Conservation (phyloP, 2,329 filamentous ascomycete genomes). For the Aspergillus alliaceus region DNA sequence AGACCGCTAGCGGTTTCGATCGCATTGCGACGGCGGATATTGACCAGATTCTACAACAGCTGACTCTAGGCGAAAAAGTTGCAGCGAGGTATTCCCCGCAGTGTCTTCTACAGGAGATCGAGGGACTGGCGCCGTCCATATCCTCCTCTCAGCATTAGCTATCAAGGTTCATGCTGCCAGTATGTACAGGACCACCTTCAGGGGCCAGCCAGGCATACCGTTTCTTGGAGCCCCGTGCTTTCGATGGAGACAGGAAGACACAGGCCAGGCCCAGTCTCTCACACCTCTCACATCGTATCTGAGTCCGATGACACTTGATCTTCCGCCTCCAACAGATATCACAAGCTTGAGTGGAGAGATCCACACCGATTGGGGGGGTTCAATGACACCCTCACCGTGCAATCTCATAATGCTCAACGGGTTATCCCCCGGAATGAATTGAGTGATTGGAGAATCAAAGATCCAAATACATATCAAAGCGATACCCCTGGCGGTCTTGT, state of each 20-base stretch:
- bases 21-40: constrained; percentile 21
- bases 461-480: too few relatives aligned
- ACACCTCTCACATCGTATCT: constrained; percentile 9
- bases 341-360: constrained; percentile 3
- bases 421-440: too few relatives aligned
- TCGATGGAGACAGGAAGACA: constrained; percentile 15
- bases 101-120: too few relatives aligned
- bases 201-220: constrained; percentile 1
- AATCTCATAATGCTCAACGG: background rate
- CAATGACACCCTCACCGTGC: background rate
- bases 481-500: too few relatives aligned
- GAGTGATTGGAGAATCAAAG: too few relatives aligned
- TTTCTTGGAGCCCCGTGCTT: constrained; percentile 15
- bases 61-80: constrained; percentile 61
- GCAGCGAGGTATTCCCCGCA: too few relatives aligned
- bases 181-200: too few relatives aligned
- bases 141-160: too few relatives aligned
- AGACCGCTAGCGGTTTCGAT: background rate
- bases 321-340: constrained; percentile 8
- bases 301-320: constrained; percentile 4
- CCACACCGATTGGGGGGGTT: background rate
- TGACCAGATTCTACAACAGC: constrained; percentile 50
- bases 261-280: constrained; percentile 12
- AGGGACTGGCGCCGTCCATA: too few relatives aligned
- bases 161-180: too few relatives aligned